Base-by-base conservation (phyloP, 345 rosid species). In the Heritiera fomes region DNA sequence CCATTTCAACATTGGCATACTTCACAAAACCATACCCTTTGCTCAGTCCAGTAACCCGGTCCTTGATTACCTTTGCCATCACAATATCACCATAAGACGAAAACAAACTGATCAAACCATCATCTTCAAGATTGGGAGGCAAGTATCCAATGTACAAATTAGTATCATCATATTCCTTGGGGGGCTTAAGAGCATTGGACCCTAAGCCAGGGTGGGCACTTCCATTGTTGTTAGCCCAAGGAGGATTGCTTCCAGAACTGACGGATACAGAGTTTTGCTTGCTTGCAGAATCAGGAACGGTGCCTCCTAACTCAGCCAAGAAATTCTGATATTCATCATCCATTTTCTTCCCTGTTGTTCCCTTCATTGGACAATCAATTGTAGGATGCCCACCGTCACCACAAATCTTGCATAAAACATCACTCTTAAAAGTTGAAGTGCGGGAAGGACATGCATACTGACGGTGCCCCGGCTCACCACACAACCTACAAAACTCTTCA, bases 301-400 rank as follows among this genome's bases (percentile, higher is more conserved):
- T 87, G 70, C 93, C 97, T 62, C 98, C 93, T 76, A 97, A 79
- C 85, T 97, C 97, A 2, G 99, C 98, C 90, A 91, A 87, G 84
- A 97, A 94, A 79, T 91, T 97, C 87, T 88, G 99, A 83, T 97
- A 97, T 75, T 97, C 98, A 74, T 97, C 99, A 86, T 97, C 99
- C 99, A 93, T 97, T 81, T 91, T 97, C 92, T 97, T 94, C 61
- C 99, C 96, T 0, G 88, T 86, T 11, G 98, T 87, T 75, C 98
- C 97, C 88, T 97, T 97, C 79, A 94, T 87, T 2, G 98, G 99
- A 78, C 99, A 97, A 87, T 97, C 98, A 66, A 94, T 97, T 1
- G 98, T 97, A 7, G 99, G 99, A 73, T 97, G 99, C 64, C 99
- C 98, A 79, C 94, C 98, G 87, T 97, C 99, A 86, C 98, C 93